phyloP scores from a whole-genome alignment of 768 basidiomycete species.

The Auricularia cornea region DNA sequence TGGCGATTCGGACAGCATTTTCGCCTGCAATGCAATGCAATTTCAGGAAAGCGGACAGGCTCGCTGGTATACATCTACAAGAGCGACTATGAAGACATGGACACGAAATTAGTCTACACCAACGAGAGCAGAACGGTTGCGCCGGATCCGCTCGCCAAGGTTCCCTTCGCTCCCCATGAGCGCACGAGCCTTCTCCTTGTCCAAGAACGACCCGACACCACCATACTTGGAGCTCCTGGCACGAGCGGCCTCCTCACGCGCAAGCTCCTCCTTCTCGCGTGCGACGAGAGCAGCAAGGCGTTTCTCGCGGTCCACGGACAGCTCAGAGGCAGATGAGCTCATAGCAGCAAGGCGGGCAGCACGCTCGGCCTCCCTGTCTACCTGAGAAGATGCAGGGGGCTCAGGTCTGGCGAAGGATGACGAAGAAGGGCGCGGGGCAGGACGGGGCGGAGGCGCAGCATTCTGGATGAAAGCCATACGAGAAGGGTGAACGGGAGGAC shows the following conservation, averaged over 20 bases:
- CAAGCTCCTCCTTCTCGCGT: conserved; percentile 71
- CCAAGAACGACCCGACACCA: conserved; percentile 75
- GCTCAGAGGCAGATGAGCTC: conserved; percentile 59
- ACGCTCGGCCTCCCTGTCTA: conserved; percentile 42
- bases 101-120: neutral
- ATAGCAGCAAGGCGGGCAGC: conserved; percentile 87
- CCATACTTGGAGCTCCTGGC: conserved; percentile 47
- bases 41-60: neutral
- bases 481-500: neutral
- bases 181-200: conserved; percentile 47
- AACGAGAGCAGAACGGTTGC: neutral
- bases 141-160: neutral
- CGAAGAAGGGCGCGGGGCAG: conserved; percentile 24
- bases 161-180: neutral
- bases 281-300: conserved; percentile 60
- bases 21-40: too few relatives aligned
- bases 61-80: neutral
- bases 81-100: neutral
- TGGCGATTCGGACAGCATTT: too few relatives aligned
- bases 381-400: conserved; percentile 9
- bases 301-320: conserved; percentile 63
- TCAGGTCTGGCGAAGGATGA: conserved; percentile 16
- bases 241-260: conserved; percentile 59
- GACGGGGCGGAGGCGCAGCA: neutral
- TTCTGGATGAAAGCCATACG: neutral